Base-by-base conservation (phyloP, 495 filamentous ascomycete species). In the Aspergillus leporis region DNA sequence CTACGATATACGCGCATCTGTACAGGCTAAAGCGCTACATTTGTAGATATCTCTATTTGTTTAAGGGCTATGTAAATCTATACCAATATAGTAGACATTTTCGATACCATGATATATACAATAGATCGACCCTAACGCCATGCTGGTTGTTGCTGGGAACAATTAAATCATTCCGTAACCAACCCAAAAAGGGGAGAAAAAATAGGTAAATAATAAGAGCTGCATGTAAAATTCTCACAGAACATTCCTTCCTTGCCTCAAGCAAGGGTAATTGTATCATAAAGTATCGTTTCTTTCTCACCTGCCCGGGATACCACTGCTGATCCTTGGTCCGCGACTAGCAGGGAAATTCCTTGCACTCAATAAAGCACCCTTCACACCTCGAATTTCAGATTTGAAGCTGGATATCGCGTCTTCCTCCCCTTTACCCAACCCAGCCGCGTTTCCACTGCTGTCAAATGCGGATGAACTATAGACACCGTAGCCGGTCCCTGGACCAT, bases 281-380 rank as follows among this genome's bases (percentile, higher is more conserved):
- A 5, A 23, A 1, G n/a, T 9, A 21, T 47, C 18, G 40, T 43
- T 23, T 47, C 19, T 10, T 12, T 23, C 8, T 23, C 52, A 59
- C 13, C 61, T 52, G 16, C 41, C 50, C 56, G 53, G 61, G 50
- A 66, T 36, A 40, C 64, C 43, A 32, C 65, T 63, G 22, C 66
- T 63, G 30, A 71, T 65, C 55, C 71, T 61, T 18, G 61, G 73
- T 61, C 66, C 72, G 41, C 67, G 66, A 58, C 78, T 71, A 18
- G 80, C 67, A 31, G 84, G 84, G 57, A 87, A 87, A 62, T 85
- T 86, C 60, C 86, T 79, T 18, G 92, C 86, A 78, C 87, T 93
- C 68, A 98, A 66, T 70, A 98, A 76, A 48, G 93, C 88, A 18
- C 94, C 93, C 79, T 98, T 98, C n/a, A 98, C 85, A 61, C 91